Base-by-base conservation (phyloP, 2,329 filamentous ascomycete genomes). In the Cladosporium sphaerospermum region DNA sequence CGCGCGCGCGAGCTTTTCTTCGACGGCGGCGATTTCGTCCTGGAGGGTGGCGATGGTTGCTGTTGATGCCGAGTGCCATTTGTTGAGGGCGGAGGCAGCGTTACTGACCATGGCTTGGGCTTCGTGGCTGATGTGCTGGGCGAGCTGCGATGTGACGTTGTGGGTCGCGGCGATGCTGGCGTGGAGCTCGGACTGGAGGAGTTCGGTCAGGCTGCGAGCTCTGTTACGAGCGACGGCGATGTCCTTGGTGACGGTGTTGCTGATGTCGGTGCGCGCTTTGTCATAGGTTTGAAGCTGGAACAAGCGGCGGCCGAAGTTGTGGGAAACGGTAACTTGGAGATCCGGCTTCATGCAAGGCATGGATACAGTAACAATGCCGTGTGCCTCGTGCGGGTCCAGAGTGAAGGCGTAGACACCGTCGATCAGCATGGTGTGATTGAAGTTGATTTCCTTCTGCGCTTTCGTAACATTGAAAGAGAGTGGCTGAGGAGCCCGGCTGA, bases 81-180 rank as follows among this genome's bases (percentile, higher is more conserved):
- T 58, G 39, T 16, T 40, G 19, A 54, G 36, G 8, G 56, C 28
- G 7, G 56, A 55, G 11, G 53, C 40, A 7, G 64, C 61, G 7
- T 55, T 60, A 43, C 58, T 61, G 41, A 57, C 56, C 34, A 62
- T 53, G 16, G 57, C 41, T 32, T 64, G 61, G 31, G 64, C 52
- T 19, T 64, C 62, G 13, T 56, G 58, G 18, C 57, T 53, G 45
- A 62, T 48, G 37, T 64, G 58, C 8, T 59, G 49, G 4, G 60
- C 63, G 8, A 65, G 53, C 52, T 62, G 55, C 11, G 58, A 53
- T 9, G 63, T 65, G 34, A 64, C 58, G 36, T 67, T 64, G 41
- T 56, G 59, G 16, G 63, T 64, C 6, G 63, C 63, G 45, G 55
- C 59, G 13, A 59, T 52, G 14, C 62, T 54, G 9, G 62, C 63